Base-by-base conservation (phyloP, 73 alveolate genomes). In the Paramecium tetraurelia region DNA sequence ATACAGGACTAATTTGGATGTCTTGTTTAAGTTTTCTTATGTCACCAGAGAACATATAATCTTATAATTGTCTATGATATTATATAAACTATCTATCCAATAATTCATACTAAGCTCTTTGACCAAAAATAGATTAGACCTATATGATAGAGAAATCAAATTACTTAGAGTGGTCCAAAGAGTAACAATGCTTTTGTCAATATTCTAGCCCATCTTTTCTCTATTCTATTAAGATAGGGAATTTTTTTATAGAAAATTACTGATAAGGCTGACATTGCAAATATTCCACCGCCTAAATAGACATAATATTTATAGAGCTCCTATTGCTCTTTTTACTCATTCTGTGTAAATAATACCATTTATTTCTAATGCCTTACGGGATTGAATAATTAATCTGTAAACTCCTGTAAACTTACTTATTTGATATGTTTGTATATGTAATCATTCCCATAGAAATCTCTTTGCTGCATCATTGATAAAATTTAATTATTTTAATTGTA, bases 381-480 rank as follows among this genome's bases (percentile, higher is more conserved):
- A 72, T 72, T 72, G 86, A 72, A 72, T 40, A 72, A 21, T 72
- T 72, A 38, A 36, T 72, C 86, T 1, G 86, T 72, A 40, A 72
- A 72, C 57, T 72, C 86, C 1, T 72, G 16, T 21, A 72, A 40
- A 40, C 59, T 72, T 21, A 40, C 86, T 72, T 36, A 18, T 18
- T 72, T 72, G 20, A 40, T 29, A 72, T 72, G 24, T 72, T 72
- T 72, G 59, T 36, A 72, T 31, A 36, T 72, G 50, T 72, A 72
- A 72, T 72, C 86, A 72, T 72, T 72, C 36, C 86, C 59, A 72
- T 72, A 72, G 63, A 72, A 72, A 72, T 72, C 86, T 72, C 86
- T 31, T 36, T 33, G 59, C 63, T 72, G 59, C 86, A 72, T 72
- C 86, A 72, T 72, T n/a, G 63, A 63, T 63, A 63, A 63, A 63